Percentiles rank a stretch among this genome's conserved stretches.
phyloP scores from a whole-genome alignment of 306 rosid genomes.

The Quercus parvula region DNA sequence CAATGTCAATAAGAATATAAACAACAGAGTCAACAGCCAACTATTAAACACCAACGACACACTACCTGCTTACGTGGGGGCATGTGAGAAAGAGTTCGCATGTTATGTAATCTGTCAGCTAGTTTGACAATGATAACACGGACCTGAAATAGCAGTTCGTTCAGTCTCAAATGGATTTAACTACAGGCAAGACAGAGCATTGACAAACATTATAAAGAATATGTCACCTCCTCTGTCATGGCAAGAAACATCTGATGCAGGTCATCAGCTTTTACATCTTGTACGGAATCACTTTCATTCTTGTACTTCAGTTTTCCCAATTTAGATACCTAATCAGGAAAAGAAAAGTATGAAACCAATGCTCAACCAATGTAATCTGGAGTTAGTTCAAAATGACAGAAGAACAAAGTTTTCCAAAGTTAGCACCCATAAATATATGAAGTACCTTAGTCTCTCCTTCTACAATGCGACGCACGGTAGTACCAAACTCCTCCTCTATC shows the following conservation, averaged over 20 bases:
- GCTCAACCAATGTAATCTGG: slow-evolving; percentile 24
- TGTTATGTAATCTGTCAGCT: slow-evolving; percentile 93
- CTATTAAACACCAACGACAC: slow-evolving; percentile 22
- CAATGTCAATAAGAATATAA: slow-evolving; percentile 19
- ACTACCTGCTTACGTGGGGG: slow-evolving; percentile 96
- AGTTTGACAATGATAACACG: slow-evolving; percentile 97
- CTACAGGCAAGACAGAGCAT: slow-evolving; percentile 8
- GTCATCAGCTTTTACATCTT: slow-evolving; percentile 98
- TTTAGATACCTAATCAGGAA: slow-evolving; percentile 77
- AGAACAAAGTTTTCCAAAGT: background rate
- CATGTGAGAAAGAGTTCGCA: slow-evolving; percentile 98
- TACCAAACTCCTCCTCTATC: slow-evolving; percentile 93
- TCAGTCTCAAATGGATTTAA: slow-evolving; percentile 32
- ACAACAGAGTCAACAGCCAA: slow-evolving; percentile 7
- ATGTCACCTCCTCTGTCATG: slow-evolving; percentile 94
- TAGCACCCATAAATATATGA: slow-evolving; percentile 13
- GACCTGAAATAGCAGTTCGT: slow-evolving; percentile 54
- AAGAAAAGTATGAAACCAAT: slow-evolving; percentile 15
- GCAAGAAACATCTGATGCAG: slow-evolving; percentile 97
- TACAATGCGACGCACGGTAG: slow-evolving; percentile 84
- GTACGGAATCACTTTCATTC: slow-evolving; percentile 70
- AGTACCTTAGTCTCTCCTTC: slow-evolving; percentile 99
- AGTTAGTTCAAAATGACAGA: slow-evolving; percentile 6
- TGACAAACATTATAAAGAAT: slow-evolving; percentile 18
- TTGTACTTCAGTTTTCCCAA: slow-evolving; percentile 90